Conservation (phyloP, 495 filamentous ascomycete species). For the Podospora tetraspora region DNA sequence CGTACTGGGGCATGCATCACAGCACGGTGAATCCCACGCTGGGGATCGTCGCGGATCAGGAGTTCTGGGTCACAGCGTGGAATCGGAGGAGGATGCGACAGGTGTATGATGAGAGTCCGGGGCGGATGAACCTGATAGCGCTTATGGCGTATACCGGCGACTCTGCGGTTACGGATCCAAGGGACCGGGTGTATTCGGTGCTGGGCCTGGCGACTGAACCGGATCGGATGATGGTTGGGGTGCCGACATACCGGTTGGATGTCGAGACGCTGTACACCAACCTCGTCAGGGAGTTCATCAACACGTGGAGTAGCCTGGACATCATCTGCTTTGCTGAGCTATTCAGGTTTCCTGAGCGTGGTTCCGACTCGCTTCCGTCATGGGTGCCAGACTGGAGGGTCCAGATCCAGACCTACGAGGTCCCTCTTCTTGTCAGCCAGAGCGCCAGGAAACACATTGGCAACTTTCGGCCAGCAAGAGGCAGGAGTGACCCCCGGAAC, state of each 20-base stretch:
- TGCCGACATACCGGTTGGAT: not conserved
- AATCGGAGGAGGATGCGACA: constrained; percentile 2
- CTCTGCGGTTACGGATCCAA: not conserved
- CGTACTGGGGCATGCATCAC: not conserved
- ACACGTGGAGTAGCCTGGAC: not conserved
- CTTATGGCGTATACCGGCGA: not conserved
- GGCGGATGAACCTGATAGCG: not conserved
- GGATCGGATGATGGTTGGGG: not conserved
- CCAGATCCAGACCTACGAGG: not conserved
- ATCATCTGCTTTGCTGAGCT: constrained; percentile 4
- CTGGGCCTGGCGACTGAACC: not conserved
- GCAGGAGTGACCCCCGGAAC: not conserved
- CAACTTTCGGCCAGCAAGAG: not conserved
- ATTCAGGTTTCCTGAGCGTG: not conserved
- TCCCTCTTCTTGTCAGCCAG: not conserved
- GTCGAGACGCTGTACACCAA: not conserved
- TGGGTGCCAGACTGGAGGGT: constrained; percentile 1
- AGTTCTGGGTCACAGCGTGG: not conserved
- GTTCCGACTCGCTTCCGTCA: not conserved
- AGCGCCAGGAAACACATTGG: not conserved
- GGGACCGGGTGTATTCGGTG: not conserved
- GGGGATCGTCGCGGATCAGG: not conserved
- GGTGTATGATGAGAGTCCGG: not conserved
- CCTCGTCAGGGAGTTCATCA: not conserved
- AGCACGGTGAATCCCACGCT: too few relatives aligned